Percentiles rank a stretch among this genome's conserved stretches.
These are phyloP conservation scores for Fraxinus velutina DNA, from an alignment of 305 asterid genomes.

Conservation along the genomic window DNA sequence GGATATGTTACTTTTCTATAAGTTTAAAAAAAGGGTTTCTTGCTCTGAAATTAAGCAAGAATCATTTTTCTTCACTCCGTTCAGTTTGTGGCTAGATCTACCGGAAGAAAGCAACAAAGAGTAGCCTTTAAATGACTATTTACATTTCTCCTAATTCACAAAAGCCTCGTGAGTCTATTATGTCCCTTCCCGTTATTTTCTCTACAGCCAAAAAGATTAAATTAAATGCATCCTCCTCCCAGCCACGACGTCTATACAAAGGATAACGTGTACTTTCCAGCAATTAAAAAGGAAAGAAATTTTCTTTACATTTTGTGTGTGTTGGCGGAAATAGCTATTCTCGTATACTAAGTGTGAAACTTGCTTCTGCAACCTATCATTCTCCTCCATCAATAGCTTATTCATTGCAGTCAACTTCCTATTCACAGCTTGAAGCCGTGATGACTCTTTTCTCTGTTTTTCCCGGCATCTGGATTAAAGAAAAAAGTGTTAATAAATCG, in stretches of 20 bases:
- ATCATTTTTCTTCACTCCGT: background rate
- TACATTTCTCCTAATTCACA: background rate
- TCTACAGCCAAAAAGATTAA: background rate
- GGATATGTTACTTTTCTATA: background rate
- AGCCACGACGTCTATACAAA: background rate
- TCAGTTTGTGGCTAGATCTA: background rate
- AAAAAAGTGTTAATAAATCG: background rate
- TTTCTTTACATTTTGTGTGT: slow-evolving; percentile 58
- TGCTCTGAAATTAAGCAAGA: background rate
- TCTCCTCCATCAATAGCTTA: slow-evolving; percentile 96
- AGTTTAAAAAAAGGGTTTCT: background rate
- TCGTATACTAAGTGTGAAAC: slow-evolving; percentile 90
- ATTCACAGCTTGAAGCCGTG: slow-evolving; percentile 86
- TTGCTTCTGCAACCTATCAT: slow-evolving; percentile 93
- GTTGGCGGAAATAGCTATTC: slow-evolving; percentile 83
- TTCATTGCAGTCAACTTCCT: slow-evolving; percentile 90
- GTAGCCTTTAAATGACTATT: background rate
- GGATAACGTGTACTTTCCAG: background rate
- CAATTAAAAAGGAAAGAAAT: background rate
- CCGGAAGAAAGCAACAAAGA: background rate
- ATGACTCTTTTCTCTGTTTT: slow-evolving; percentile 89
- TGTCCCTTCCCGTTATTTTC: background rate
- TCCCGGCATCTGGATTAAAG: slow-evolving; percentile 68
- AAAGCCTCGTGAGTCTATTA: background rate
- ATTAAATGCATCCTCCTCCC: background rate